Conservation (phyloP, 805 yeast species). For the Isabelozyma heimii region DNA sequence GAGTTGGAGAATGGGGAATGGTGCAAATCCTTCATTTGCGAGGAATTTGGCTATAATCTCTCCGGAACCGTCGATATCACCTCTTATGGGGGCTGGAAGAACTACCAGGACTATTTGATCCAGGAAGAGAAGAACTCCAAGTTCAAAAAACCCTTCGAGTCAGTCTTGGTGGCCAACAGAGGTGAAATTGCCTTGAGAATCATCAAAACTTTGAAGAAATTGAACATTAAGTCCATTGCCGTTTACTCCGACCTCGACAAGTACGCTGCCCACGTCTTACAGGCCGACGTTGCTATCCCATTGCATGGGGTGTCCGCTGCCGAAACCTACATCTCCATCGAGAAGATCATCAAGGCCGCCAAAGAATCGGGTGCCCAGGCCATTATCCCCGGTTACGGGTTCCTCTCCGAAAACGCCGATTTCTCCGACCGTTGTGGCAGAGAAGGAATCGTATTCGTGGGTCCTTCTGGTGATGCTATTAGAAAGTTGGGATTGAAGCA, state of each 20-base stretch:
- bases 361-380: conserved; percentile 84
- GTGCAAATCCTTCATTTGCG: conserved; percentile 94
- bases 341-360: conserved; percentile 84
- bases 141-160: conserved; percentile 60
- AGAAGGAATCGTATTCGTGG: conserved; percentile 88
- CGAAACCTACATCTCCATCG: conserved; percentile 83
- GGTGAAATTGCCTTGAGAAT: conserved; percentile 98
- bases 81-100: conserved; percentile 84
- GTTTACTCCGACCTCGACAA: conserved; percentile 89
- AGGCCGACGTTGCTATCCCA: conserved; percentile 80
- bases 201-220: conserved; percentile 78
- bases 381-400: conserved; percentile 98
- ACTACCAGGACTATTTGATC: conserved; percentile 45
- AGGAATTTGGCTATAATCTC: conserved; percentile 76
- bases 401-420: conserved; percentile 93
- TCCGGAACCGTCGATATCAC: conserved; percentile 80
- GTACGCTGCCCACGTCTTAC: conserved; percentile 79
- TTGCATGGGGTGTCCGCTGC: conserved; percentile 83
- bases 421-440: conserved; percentile 83
- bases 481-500: conserved; percentile 90
- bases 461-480: conserved; percentile 95
- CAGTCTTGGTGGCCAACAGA: conserved; percentile 93
- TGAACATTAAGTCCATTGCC: conserved; percentile 78
- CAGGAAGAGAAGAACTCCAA: conserved; percentile 19
- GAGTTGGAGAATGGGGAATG: conserved; percentile 77